Evolutionary conservation across 345 rosid species (phyloP).

Genomic region (Physaria fendleri): DNA sequence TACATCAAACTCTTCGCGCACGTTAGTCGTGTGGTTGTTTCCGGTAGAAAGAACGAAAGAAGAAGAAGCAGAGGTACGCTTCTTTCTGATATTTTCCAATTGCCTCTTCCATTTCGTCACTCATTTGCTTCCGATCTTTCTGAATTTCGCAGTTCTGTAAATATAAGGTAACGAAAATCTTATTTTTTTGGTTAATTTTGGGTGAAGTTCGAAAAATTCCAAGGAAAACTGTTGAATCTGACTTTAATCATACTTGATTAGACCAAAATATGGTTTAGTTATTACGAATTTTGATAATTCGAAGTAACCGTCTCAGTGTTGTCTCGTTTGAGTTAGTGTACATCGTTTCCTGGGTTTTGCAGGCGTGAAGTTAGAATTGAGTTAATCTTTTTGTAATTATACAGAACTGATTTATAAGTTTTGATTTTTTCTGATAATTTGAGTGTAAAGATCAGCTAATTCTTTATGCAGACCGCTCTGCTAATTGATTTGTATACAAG

Average conservation of each 20-base stretch:
- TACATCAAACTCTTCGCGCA: slow-evolving; percentile 14
- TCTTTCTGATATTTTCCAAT: not conserved
- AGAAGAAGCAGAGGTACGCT: slow-evolving; percentile 7
- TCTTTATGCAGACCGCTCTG: slow-evolving; percentile 12
- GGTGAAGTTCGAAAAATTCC: not conserved
- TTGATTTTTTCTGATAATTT: too few species aligned
- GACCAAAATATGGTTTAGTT: not conserved
- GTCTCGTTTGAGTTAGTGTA: too few species aligned
- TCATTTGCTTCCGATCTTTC: slow-evolving; percentile 9
- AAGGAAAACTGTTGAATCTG: not conserved
- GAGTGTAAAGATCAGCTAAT: not conserved
- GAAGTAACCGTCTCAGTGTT: not conserved
- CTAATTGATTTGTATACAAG: slow-evolving; percentile 13
- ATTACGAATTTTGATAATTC: not conserved
- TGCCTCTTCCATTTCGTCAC: slow-evolving; percentile 1
- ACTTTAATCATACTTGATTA: not conserved
- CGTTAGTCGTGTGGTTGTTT: slow-evolving; percentile 24
- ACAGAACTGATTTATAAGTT: not conserved
- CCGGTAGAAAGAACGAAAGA: not conserved
- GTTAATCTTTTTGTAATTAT: not conserved
- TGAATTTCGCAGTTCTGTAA: not conserved
- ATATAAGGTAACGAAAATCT: not conserved
- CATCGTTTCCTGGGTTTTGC: not conserved
- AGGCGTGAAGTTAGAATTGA: not conserved
- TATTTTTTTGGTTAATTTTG: not conserved